Evolutionary conservation across 2,329 filamentous ascomycete genomes (phyloP).

Genomic region (Microcera coccophila): DNA sequence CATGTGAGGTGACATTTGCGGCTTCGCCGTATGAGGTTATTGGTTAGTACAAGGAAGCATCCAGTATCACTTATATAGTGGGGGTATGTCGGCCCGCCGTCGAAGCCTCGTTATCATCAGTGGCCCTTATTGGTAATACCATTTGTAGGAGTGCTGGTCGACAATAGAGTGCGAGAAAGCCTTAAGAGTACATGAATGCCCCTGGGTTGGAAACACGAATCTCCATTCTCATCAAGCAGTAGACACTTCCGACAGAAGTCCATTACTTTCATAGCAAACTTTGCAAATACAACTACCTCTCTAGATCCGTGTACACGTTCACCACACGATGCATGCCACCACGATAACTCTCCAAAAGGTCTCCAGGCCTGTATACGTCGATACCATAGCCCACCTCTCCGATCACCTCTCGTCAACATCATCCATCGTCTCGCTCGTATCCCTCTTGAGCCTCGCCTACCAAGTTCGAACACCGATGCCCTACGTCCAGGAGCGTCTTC

Average conservation of each 20-base stretch:
- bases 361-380: constrained; percentile 21
- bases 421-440: constrained; percentile 31
- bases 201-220: not conserved
- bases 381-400: constrained; percentile 30
- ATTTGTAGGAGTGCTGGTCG: constrained; percentile 7
- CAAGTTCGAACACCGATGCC: constrained; percentile 25
- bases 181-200: constrained; percentile 6
- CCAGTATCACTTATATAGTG: constrained; percentile 23
- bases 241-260: too few relatives aligned
- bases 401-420: constrained; percentile 30
- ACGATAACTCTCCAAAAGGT: constrained; percentile 21
- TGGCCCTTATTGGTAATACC: constrained; percentile 23
- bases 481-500: constrained; percentile 28
- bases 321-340: constrained; percentile 16
- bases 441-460: constrained; percentile 33
- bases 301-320: not conserved
- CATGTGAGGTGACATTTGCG: constrained; percentile 20
- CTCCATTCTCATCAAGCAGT: too few relatives aligned
- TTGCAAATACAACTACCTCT: too few relatives aligned
- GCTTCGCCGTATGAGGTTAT: constrained; percentile 16
- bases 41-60: constrained; percentile 17
- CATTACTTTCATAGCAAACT: too few relatives aligned
- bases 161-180: constrained; percentile 6
- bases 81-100: constrained; percentile 25
- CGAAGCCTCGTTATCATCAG: constrained; percentile 27